Conservation (phyloP, 139 green algal genomes). For the Haematococcus lacustris region DNA sequence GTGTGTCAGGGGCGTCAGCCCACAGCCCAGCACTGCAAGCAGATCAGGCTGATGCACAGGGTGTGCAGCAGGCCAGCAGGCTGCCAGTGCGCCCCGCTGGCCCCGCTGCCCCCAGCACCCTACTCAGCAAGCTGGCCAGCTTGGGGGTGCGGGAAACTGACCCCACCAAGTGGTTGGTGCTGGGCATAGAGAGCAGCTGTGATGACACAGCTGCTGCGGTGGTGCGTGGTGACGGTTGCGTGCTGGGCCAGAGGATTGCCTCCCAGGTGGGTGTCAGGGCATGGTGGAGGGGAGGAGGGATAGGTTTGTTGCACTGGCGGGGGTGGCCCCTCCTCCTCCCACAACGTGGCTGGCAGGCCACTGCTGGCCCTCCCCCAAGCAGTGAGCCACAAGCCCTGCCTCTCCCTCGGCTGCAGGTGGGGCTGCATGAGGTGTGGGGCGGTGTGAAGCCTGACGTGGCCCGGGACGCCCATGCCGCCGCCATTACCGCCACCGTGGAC, state of each 20-base stretch:
- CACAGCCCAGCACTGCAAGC: neutral
- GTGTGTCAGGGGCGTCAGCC: neutral
- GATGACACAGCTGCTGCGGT: conserved; percentile 84
- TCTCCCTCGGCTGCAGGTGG: no score
- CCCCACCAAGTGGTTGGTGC: conserved; percentile 36
- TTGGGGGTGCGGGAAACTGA: neutral
- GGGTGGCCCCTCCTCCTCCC: no score
- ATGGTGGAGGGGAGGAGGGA: no score
- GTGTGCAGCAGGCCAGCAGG: neutral
- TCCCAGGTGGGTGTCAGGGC: conserved; percentile 52
- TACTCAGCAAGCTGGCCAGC: neutral
- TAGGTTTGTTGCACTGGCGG: no score
- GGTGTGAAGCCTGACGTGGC: conserved; percentile 87
- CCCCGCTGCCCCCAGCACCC: neutral
- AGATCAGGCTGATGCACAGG: neutral
- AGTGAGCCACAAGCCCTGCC: no score
- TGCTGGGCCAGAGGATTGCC: conserved; percentile 60
- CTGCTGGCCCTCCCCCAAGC: no score
- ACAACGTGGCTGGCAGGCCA: no score
- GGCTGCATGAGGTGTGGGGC: conserved; percentile 72
- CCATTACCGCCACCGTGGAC: conserved; percentile 65
- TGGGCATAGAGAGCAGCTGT: conserved; percentile 86
- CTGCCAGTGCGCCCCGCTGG: neutral
- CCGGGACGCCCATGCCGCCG: conserved; percentile 65
- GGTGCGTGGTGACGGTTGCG: conserved; percentile 44